phyloP scores from a whole-genome alignment of 2,329 filamentous ascomycete genomes.

The Dactylellina leptospora region DNA sequence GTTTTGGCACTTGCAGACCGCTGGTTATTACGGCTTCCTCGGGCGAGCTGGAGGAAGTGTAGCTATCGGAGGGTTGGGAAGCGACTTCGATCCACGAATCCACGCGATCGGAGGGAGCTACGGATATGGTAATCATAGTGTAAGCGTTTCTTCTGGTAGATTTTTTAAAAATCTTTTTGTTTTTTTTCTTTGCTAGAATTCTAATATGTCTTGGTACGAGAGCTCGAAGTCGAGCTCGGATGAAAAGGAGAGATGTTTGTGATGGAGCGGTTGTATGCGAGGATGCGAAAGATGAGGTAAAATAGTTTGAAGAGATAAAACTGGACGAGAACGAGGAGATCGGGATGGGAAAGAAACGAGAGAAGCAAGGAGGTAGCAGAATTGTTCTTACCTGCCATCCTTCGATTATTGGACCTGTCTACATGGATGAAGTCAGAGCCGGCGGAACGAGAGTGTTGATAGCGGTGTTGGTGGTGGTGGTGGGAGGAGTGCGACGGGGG shows the following conservation, averaged over 20 bases:
- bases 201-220: not conserved
- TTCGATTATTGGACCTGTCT: conserved; percentile 52
- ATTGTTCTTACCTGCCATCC: conserved; percentile 52
- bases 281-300: conserved; percentile 41
- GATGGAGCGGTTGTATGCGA: conserved; percentile 8
- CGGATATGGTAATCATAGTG: conserved; percentile 48
- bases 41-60: conserved; percentile 74
- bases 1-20: conserved; percentile 66
- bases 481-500: conserved; percentile 8
- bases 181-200: not conserved
- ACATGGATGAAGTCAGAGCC: conserved; percentile 52
- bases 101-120: conserved; percentile 50
- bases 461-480: not conserved
- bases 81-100: conserved; percentile 97
- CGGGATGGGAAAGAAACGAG: conserved; percentile 36
- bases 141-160: conserved; percentile 20
- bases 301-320: conserved; percentile 49
- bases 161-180: not conserved
- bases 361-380: conserved; percentile 5
- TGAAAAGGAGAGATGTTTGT: not conserved
- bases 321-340: conserved; percentile 38
- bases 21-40: conserved; percentile 81
- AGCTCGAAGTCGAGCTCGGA: not conserved
- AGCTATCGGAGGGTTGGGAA: conserved; percentile 76
- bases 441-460: conserved; percentile 43